Conservation (phyloP, 805 yeast species). For the Kuraishia borneana region DNA sequence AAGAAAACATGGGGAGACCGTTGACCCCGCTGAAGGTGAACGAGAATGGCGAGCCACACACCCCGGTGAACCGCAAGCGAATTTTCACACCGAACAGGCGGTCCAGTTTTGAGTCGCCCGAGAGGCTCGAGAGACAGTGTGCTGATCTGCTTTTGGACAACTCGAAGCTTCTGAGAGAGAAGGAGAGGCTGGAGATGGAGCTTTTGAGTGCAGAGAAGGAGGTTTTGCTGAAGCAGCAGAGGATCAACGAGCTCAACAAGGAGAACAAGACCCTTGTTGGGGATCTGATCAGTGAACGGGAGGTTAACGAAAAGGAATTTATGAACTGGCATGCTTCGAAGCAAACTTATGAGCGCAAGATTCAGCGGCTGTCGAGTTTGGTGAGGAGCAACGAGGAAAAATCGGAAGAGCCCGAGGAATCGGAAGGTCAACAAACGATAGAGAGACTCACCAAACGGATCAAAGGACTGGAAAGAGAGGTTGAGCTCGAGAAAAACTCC, state of each 20-base stretch:
- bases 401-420: not conserved
- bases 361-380: conserved; percentile 11
- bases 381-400: conserved; percentile 7
- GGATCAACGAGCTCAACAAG: conserved; percentile 16
- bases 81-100: not conserved
- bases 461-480: conserved; percentile 33
- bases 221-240: conserved; percentile 10
- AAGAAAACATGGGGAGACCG: too few species aligned
- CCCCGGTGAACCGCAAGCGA: not conserved
- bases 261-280: conserved; percentile 13
- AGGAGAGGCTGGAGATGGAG: conserved; percentile 23
- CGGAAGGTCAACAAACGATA: conserved; percentile 8
- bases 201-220: conserved; percentile 16
- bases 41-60: conserved; percentile 1
- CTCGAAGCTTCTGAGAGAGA: conserved; percentile 19
- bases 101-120: not conserved
- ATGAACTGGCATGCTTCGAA: conserved; percentile 16
- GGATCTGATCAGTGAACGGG: conserved; percentile 17
- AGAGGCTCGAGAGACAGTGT: conserved; percentile 14
- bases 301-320: conserved; percentile 17
- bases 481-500: conserved; percentile 41
- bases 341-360: conserved; percentile 14
- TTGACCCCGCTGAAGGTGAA: too few species aligned
- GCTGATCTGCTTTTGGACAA: conserved; percentile 18
- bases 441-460: conserved; percentile 14